Evolutionary conservation across 495 filamentous ascomycete species (phyloP).

Genomic region (Penicillium angulare): DNA sequence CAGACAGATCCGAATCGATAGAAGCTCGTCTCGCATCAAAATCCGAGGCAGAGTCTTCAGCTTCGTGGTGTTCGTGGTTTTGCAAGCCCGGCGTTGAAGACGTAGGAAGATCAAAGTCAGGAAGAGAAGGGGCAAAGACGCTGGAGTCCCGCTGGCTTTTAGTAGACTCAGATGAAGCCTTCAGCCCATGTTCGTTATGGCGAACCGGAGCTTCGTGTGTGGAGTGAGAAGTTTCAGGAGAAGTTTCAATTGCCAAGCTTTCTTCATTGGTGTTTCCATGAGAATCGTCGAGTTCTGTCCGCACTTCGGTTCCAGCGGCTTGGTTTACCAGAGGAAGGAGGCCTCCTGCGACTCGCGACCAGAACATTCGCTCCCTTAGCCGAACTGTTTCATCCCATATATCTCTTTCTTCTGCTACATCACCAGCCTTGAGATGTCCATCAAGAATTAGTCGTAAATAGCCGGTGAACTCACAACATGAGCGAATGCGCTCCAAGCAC

Average conservation of each 20-base stretch:
- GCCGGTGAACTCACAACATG: slow-evolving; percentile 86
- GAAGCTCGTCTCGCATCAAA: slow-evolving; percentile 12
- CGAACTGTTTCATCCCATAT: slow-evolving; percentile 94
- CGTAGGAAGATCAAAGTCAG: slow-evolving; percentile 4
- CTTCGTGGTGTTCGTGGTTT: background rate
- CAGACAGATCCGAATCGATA: slow-evolving; percentile 20
- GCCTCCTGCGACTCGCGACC: slow-evolving; percentile 85
- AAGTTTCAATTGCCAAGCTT: too few species aligned
- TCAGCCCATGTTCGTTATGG: too few species aligned
- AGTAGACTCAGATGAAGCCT: background rate
- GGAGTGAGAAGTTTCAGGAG: too few species aligned
- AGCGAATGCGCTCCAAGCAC: slow-evolving; percentile 79
- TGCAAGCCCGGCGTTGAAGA: slow-evolving; percentile 12
- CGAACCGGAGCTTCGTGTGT: too few species aligned
- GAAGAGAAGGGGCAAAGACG: slow-evolving; percentile 3
- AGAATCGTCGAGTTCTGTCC: background rate
- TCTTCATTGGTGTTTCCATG: background rate
- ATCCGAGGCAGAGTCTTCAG: slow-evolving; percentile 6
- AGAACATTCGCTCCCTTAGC: slow-evolving; percentile 92
- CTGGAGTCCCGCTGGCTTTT: slow-evolving; percentile 1
- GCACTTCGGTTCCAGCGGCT: background rate
- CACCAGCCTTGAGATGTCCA: slow-evolving; percentile 74
- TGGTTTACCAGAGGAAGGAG: slow-evolving; percentile 65
- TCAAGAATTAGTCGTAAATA: slow-evolving; percentile 88
- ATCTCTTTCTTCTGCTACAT: slow-evolving; percentile 72